Conservation (phyloP, 2,329 filamentous ascomycete species). For the Pseudogymnoascus sp. region DNA sequence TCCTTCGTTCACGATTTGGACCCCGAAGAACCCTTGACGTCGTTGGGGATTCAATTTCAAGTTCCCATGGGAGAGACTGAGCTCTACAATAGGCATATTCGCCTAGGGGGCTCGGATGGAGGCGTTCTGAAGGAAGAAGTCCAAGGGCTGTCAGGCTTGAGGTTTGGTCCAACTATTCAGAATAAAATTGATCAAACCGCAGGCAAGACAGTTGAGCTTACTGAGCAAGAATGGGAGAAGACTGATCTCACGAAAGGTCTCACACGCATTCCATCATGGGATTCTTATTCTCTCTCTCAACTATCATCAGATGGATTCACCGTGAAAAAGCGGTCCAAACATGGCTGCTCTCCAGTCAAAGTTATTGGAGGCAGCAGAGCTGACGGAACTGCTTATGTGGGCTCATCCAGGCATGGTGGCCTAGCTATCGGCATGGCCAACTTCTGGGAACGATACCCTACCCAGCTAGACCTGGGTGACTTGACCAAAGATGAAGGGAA, state of each 20-base stretch:
- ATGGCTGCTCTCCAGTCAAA: constrained; percentile 50
- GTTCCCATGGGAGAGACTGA: neutral
- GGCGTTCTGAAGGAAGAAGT: constrained; percentile 30
- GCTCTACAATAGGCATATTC: neutral
- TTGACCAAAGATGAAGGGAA: constrained; percentile 42
- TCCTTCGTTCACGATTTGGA: constrained; percentile 16
- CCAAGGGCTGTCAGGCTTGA: constrained; percentile 26
- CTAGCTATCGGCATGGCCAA: constrained; percentile 51
- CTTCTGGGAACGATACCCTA: constrained; percentile 60
- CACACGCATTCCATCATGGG: constrained; percentile 50
- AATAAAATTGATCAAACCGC: constrained; percentile 17
- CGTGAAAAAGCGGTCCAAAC: constrained; percentile 52
- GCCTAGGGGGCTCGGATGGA: constrained; percentile 24
- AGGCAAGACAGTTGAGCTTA: neutral
- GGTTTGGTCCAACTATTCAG: constrained; percentile 6
- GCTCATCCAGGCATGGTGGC: constrained; percentile 49
- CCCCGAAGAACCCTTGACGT: neutral
- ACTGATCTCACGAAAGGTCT: constrained; percentile 4
- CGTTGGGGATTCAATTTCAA: neutral
- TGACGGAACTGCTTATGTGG: constrained; percentile 51
- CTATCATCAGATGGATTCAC: constrained; percentile 54
- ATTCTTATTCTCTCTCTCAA: constrained; percentile 51
- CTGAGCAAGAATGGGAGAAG: constrained; percentile 7
- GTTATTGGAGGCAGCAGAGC: constrained; percentile 50
- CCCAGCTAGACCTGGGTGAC: constrained; percentile 47